Base-by-base conservation (phyloP, 1,284 basidiomycete genomes). In the Leccinum variabile region DNA sequence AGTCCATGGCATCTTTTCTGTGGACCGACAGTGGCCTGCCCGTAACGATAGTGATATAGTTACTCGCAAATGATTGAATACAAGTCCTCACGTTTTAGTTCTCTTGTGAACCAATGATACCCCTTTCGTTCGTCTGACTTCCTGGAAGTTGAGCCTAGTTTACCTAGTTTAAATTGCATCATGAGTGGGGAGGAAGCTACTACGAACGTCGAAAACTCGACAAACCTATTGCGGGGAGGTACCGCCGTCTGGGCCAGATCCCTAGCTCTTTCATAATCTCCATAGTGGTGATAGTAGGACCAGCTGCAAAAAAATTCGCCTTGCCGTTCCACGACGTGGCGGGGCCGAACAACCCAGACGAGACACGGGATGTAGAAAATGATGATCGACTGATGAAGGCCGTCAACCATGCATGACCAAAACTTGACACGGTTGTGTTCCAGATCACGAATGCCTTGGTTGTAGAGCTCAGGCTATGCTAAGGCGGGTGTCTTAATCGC, bases 211-310 rank as follows among this genome's bases (percentile, higher is more conserved):
- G 32, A 8, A 39, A 32, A 5, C 11, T 44, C 6, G 2, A 63
- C 69, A 28, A 14, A 67, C 69, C 60, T 60, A 59, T 56, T 66
- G 63, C 54, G 18, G 6, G 67, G 65, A 10, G 65, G 56, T n/a
- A 18, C 7, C 16, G 64, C 56, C n/a, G 69, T 3, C 53, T 63
- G 50, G 2, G 56, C 9, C 13, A 70, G 5, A 79, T 59, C 1
- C 75, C 78, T 2, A 79, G 66, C 5, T 69, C 66, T 54, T 75
- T 67, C 72, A 79, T 70, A 41, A 79, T 65, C 2, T 69, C 69
- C 74, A 75, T 72, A 16, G 75, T 72, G 1, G 69, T 71, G 62
- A 78, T 74, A 41, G 72, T 70, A 7, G 74, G 60, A 2, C 68
- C 65, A 0, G 73, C 66, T 62, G 78, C 78, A 52, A 75, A 79